Evolutionary conservation across 352 stramenopile species (phyloP).

Genomic region (Phytophthora foliorum): DNA sequence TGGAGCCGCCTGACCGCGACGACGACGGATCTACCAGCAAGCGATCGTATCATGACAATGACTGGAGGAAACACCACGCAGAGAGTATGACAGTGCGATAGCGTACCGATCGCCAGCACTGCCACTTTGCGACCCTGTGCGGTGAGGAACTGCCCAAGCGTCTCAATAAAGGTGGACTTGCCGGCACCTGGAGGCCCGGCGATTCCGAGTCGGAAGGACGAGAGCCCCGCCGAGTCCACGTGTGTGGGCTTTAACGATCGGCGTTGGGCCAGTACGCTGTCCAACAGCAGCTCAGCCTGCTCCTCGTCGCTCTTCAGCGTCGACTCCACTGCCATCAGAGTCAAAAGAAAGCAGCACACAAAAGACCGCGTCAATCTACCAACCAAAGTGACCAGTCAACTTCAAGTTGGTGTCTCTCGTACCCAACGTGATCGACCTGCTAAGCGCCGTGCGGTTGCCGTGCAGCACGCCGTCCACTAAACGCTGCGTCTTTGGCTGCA

Average conservation of each 20-base stretch:
- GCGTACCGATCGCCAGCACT: constrained; percentile 92
- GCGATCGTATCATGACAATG: not conserved
- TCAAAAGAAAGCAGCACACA: not conserved
- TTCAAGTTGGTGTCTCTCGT: constrained; percentile 21
- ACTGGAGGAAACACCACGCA: not conserved
- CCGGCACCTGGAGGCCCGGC: constrained; percentile 94
- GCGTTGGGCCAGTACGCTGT: constrained; percentile 78
- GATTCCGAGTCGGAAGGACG: constrained; percentile 92
- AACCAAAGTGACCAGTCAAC: constrained; percentile 7
- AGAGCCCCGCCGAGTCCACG: constrained; percentile 30
- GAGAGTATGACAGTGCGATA: not conserved
- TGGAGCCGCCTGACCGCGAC: constrained; percentile 94
- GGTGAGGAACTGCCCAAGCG: constrained; percentile 92
- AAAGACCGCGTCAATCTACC: not conserved
- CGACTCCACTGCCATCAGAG: constrained; percentile 72
- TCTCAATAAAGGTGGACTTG: constrained; percentile 98
- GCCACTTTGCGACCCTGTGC: constrained; percentile 89
- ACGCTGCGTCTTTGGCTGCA: constrained; percentile 54
- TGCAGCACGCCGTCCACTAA: constrained; percentile 65
- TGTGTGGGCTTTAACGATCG: constrained; percentile 48
- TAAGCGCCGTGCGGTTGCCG: constrained; percentile 72
- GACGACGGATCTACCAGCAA: constrained; percentile 93
- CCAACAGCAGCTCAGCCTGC: constrained; percentile 90
- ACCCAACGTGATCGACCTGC: constrained; percentile 82
- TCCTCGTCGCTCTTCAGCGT: constrained; percentile 72